These are phyloP conservation scores for Penicillium janthinellum DNA, from an alignment of 2,329 filamentous ascomycete species.

Conservation along the genomic window DNA sequence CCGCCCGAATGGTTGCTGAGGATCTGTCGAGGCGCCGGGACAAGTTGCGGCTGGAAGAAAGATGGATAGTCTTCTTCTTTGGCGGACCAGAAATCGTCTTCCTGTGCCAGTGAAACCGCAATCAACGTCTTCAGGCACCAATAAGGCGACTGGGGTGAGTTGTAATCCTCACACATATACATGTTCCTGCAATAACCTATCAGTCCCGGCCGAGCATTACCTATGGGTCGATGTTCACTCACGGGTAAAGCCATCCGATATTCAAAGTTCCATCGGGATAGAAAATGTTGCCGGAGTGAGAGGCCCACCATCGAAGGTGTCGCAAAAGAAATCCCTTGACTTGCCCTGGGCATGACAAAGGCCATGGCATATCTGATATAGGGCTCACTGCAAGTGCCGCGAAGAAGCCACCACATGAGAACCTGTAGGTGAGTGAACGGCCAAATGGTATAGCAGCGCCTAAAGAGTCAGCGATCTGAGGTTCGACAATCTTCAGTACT, in stretches of 20 bases:
- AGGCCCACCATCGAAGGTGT: slow-evolving; percentile 55
- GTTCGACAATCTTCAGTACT: background rate
- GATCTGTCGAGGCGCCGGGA: slow-evolving; percentile 48
- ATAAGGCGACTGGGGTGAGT: slow-evolving; percentile 59
- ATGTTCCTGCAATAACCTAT: slow-evolving; percentile 43
- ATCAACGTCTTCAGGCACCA: slow-evolving; percentile 58
- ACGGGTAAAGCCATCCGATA: slow-evolving; percentile 49
- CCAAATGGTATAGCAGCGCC: slow-evolving; percentile 57
- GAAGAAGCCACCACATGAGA: slow-evolving; percentile 54
- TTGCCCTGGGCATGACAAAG: slow-evolving; percentile 42
- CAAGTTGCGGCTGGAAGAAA: slow-evolving; percentile 10
- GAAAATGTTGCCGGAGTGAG: slow-evolving; percentile 48
- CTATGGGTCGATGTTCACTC: background rate
- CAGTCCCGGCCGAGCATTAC: background rate
- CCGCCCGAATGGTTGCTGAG: slow-evolving; percentile 40
- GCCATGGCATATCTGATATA: slow-evolving; percentile 39
- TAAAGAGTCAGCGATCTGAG: slow-evolving; percentile 21
- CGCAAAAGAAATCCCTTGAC: slow-evolving; percentile 55
- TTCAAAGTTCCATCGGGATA: slow-evolving; percentile 53
- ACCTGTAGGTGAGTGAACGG: slow-evolving; percentile 55
- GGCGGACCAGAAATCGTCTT: slow-evolving; percentile 51
- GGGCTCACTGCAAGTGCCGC: slow-evolving; percentile 49
- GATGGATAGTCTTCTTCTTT: slow-evolving; percentile 43
- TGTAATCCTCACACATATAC: slow-evolving; percentile 60
- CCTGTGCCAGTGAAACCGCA: slow-evolving; percentile 39